Evolutionary conservation across 2,329 filamentous ascomycete genomes (phyloP), one percentile per base, ranked within the genome.

Genomic region (Fonsecaea monophora): DNA sequence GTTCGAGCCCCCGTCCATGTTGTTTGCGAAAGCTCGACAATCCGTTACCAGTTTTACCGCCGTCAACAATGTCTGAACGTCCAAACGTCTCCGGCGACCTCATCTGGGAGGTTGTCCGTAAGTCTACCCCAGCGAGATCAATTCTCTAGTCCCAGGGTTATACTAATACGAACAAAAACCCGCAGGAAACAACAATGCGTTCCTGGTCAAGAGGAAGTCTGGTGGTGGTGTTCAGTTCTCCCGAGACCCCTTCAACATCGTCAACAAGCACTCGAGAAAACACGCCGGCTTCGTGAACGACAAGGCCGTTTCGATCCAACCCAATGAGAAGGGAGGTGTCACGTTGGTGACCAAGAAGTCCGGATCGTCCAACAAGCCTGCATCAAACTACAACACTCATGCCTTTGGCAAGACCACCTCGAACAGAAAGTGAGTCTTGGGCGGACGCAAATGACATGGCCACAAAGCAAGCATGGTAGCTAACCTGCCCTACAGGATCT

Each of bases 51-150:
- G 35, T 61, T 56, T 50, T 30, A 38, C n/a, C 68, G 21, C 64
- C n/a, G 15, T 57, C 67, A 66, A 66, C 60, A 12, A 73, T 73
- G 71, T 70, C 77, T 77, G 75, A 81, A 78, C 85, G 87, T 81
- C 82, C 89, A 77, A 92, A 93, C 86, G 86, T 96, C 79, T 96
- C 93, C 81, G 83, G 89, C 79, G 94, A 97, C 84, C 87, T 97
- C 77, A 85, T 97, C 86, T 98, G 94, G 94, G 90, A 94, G 88
- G 85, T 96, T 82, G 89, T 90, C 87, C 92, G 94, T 97, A 89
- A 83, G 93, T 93, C 58, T 69, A 59, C 53, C 55, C 64, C 40
- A 53, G 8, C 30, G 12, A 15, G 32, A 54, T 34, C 15, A 10
- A 32, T 9, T 4, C 9, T 18, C 40, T 30, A 25, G 4, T 2